Conservation (phyloP, 2,329 filamentous ascomycete species). For the Emmonsiellopsis sp. region DNA sequence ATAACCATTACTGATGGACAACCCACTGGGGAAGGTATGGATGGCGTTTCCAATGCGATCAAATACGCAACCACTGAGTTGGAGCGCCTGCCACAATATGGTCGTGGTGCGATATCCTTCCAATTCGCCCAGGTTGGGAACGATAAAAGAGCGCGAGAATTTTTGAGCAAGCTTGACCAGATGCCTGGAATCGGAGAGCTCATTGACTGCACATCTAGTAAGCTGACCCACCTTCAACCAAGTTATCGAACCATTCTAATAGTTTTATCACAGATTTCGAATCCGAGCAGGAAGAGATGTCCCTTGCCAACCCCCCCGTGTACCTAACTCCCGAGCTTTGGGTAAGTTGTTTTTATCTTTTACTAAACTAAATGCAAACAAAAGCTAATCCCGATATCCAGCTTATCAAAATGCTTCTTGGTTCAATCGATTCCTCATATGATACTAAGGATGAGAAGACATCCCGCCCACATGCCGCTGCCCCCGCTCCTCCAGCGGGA, state of each 20-base stretch:
- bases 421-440: constrained; percentile 57
- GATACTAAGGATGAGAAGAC: constrained; percentile 57
- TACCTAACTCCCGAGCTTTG: constrained; percentile 57
- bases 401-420: constrained; percentile 58
- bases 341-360: constrained; percentile 29
- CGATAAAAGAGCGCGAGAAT: constrained; percentile 55
- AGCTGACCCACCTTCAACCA: constrained; percentile 21
- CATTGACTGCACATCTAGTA: constrained; percentile 62
- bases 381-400: constrained; percentile 16
- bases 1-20: constrained; percentile 60
- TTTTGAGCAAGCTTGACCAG: constrained; percentile 55
- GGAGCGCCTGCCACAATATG: constrained; percentile 41
- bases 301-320: constrained; percentile 51
- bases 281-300: constrained; percentile 59
- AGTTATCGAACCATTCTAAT: not conserved
- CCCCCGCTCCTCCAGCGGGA: constrained; percentile 21
- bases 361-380: not conserved
- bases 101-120: constrained; percentile 53
- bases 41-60: constrained; percentile 50
- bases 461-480: constrained; percentile 24
- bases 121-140: constrained; percentile 63
- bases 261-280: constrained; percentile 46
- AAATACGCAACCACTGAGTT: constrained; percentile 46
- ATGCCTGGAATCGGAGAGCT: constrained; percentile 52
- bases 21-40: constrained; percentile 53